Conservation (phyloP, 2,329 filamentous ascomycete species). For the Verticillium dahliae region DNA sequence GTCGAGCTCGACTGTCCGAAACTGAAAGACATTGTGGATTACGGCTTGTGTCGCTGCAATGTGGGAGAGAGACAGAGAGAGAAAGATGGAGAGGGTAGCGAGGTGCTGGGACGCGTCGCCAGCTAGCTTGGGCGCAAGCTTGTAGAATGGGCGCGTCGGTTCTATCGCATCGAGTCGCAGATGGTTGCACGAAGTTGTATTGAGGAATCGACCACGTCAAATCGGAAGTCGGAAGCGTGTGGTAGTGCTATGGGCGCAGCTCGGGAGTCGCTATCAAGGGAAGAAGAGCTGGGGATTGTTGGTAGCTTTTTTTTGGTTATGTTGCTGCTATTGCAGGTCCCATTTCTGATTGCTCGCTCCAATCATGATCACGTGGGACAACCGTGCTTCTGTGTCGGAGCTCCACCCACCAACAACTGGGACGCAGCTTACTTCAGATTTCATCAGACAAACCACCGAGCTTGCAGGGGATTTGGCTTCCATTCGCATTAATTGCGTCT, state of each 20-base stretch:
- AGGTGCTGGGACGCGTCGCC: background rate
- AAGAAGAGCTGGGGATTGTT: background rate
- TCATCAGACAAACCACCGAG: no score
- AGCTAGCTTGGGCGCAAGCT: background rate
- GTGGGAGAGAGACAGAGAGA: no score
- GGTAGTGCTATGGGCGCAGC: background rate
- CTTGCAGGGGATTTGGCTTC: no score
- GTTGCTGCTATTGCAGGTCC: background rate
- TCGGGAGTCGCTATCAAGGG: background rate
- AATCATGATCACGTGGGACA: background rate
- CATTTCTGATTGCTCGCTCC: background rate
- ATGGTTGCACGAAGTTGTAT: background rate
- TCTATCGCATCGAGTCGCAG: background rate
- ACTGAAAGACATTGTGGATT: constrained; percentile 28
- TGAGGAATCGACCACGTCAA: background rate
- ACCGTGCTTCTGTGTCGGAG: background rate
- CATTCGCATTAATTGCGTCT: no score
- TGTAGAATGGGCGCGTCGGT: background rate
- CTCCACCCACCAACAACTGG: background rate
- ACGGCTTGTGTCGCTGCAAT: background rate
- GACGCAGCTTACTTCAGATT: background rate
- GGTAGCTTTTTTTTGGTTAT: background rate
- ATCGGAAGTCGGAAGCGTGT: background rate
- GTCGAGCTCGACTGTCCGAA: constrained; percentile 26
- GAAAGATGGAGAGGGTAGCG: background rate